Evolutionary conservation across 1,284 basidiomycete genomes (phyloP).

Genomic region (Ceraceosorus guamensis): DNA sequence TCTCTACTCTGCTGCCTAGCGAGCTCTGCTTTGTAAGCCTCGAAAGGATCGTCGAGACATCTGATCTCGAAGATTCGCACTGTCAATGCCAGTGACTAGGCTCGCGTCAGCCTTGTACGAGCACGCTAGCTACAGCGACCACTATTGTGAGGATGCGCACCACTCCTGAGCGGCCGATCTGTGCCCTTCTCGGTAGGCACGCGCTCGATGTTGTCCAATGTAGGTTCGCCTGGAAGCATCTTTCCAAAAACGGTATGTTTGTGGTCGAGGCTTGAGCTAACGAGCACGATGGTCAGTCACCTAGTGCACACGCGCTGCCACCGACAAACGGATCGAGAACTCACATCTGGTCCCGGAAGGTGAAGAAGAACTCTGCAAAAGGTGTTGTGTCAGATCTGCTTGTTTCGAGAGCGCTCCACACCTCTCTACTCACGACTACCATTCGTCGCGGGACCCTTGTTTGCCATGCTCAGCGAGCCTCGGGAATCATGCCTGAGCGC

Average conservation of each 20-base stretch:
- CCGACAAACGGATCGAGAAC: too few species aligned
- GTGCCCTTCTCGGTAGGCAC: conserved; percentile 72
- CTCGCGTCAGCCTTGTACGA: too few species aligned
- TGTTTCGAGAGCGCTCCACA: not conserved
- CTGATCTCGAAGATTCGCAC: conserved; percentile 55
- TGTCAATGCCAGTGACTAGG: conserved; percentile 35
- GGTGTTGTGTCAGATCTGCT: not conserved
- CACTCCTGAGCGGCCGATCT: conserved; percentile 69
- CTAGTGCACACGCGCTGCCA: too few species aligned
- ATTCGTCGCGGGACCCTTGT: conserved; percentile 40
- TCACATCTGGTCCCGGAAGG: conserved; percentile 54
- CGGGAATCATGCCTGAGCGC: conserved; percentile 32
- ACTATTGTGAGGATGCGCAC: not conserved
- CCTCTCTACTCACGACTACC: conserved; percentile 15
- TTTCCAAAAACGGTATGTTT: conserved; percentile 89
- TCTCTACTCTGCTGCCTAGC: conserved; percentile 14
- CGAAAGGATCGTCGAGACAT: conserved; percentile 41
- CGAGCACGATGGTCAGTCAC: not conserved
- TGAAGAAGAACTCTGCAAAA: conserved; percentile 31
- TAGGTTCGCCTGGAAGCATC: conserved; percentile 62
- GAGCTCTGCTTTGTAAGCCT: conserved; percentile 22
- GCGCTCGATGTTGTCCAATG: conserved; percentile 74
- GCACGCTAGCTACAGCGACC: too few species aligned
- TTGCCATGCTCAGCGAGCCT: conserved; percentile 45
- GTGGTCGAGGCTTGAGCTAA: conserved; percentile 61